Evolutionary conservation across 768 basidiomycete genomes (phyloP), one percentile per base, ranked within the genome.

Genomic region (Multifurca ochricompacta): DNA sequence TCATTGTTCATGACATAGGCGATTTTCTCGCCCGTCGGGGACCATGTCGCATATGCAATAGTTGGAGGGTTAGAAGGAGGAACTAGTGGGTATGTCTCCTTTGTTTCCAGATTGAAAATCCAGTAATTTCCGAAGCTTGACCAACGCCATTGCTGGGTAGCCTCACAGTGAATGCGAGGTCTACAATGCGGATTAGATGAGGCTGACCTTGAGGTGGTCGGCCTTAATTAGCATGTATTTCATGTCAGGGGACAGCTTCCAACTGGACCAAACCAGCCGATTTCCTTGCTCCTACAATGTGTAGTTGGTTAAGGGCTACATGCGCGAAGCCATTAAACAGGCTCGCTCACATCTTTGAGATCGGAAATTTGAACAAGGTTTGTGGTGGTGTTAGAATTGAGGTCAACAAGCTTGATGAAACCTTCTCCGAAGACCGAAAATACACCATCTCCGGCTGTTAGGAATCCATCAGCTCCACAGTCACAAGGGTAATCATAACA

Each of bases 41-140:
- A 81, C 92, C 94, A 98, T 6, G 82, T 78, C 1, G 88, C 92
- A 62, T 87, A 87, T 2, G 88, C 74, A 18, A 85, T 87, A 11
- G 71, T 74, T 0, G 93, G 82, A 16, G 90, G 90, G 58, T 77
- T 52, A 13, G 81, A 73, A 0, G 87, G 87, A 1, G 81, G 73
- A 54, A 81, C 73, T 41, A 98, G 74, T 1, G 91, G 83, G 54
- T 77, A 76, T 1, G 93, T 94, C 16, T 65, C 64, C 56, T 83
- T 80, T 7, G 81, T 76, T 23, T 74, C 77, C 37, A 97, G 73
- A 61, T 82, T 77, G 70, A 96, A 86, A n/a, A 99, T 76, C 67
- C 91, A 95, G 66, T 93, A 98, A 68, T 94, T 97, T 16, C 88
- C 87, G 65, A 85, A 85, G 52, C 81, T 83, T 6, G 93, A 96